phyloP scores from a whole-genome alignment of 2,329 filamentous ascomycete species.

The Colletotrichum camelliae region DNA sequence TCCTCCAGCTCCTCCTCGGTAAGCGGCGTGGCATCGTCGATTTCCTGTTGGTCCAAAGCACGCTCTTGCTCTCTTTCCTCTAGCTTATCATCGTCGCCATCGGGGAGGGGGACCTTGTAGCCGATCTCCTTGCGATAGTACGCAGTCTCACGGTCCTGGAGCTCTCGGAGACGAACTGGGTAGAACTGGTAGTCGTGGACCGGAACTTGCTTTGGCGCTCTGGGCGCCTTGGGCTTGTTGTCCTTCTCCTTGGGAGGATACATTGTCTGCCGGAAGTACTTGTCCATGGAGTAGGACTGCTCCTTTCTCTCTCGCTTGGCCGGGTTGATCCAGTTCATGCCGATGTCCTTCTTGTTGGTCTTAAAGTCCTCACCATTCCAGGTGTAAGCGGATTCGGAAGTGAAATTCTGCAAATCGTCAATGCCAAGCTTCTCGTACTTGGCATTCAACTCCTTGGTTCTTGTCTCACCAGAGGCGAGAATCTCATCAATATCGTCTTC shows the following conservation, averaged over 20 bases:
- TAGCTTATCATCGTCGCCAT: slow-evolving; percentile 86
- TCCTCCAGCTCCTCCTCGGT: slow-evolving; percentile 89
- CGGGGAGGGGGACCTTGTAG: slow-evolving; percentile 89
- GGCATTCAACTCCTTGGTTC: slow-evolving; percentile 88
- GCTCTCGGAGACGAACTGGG: slow-evolving; percentile 78
- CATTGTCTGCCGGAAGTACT: slow-evolving; percentile 94
- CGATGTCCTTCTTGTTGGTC: slow-evolving; percentile 88
- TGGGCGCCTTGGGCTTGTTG: slow-evolving; percentile 92
- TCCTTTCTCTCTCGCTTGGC: slow-evolving; percentile 98
- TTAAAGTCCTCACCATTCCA: slow-evolving; percentile 99
- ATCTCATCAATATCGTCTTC: slow-evolving; percentile 94
- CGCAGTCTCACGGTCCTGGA: slow-evolving; percentile 96
- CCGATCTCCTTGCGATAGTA: slow-evolving; percentile 95
- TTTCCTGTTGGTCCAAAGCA: slow-evolving; percentile 86
- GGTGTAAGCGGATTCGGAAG: slow-evolving; percentile 95
- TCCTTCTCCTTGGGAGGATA: slow-evolving; percentile 82
- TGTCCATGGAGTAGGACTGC: slow-evolving; percentile 97
- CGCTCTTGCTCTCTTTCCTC: slow-evolving; percentile 88
- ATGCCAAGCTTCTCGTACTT: slow-evolving; percentile 97
- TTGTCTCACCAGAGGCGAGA: slow-evolving; percentile 82
- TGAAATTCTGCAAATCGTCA: slow-evolving; percentile 97
- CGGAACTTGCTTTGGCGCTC: slow-evolving; percentile 88
- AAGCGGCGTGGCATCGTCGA: slow-evolving; percentile 87
- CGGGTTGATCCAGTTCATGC: slow-evolving; percentile 96
- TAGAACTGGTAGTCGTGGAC: slow-evolving; percentile 99